Evolutionary conservation across 2,329 filamentous ascomycete species (phyloP), one percentile per base, ranked within the genome.

Genomic region (Purpureocillium lavendulum): DNA sequence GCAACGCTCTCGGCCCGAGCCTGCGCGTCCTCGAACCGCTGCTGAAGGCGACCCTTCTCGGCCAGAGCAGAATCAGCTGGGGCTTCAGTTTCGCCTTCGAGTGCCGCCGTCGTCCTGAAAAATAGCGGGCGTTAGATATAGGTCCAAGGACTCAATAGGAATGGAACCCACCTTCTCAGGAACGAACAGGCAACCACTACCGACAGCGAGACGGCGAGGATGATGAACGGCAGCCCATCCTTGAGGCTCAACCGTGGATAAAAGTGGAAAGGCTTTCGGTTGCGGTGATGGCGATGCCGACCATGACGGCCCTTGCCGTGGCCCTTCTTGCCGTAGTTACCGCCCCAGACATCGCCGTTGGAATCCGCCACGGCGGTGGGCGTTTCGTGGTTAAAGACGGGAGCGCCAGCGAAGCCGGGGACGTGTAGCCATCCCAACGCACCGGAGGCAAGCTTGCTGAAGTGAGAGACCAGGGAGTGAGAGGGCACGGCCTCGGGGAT

Each of bases 301-400:
- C 21, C 21, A 10, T 26, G 21, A 18, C 36, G 29, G 10, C 17
- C 24, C 13, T 33, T 21, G 30, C 18, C 29, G 6, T 29, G 16
- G 8, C 34, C 24, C 8, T 7, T 40, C 8, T 29, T 21, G 21
- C 35, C 41, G 21, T 41, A 40, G 4, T 41, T 18, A 3, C 41
- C 12, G 3, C 44, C 28, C 35, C 50, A 33, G 16, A 50, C 5
- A 2, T 50, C 43, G 30, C 44, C 46, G n/a, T 49, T 45, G 33
- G 37, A 17, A 15, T 52, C 46, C 11, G 41, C 31, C 30, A 48
- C 44, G 40, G 42, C 43, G 16, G 15, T 9, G 18, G 33, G 35
- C 7, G 35, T 33, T 30, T 35, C 33, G 21, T 21, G n/a, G 11
- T 41, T 16, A 30, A 46, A 49, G 36, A 49, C 48, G 11, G 46